Evolutionary conservation across 208 protist genomes (phyloP).

Genomic region (Crithidia acanthocephali): DNA sequence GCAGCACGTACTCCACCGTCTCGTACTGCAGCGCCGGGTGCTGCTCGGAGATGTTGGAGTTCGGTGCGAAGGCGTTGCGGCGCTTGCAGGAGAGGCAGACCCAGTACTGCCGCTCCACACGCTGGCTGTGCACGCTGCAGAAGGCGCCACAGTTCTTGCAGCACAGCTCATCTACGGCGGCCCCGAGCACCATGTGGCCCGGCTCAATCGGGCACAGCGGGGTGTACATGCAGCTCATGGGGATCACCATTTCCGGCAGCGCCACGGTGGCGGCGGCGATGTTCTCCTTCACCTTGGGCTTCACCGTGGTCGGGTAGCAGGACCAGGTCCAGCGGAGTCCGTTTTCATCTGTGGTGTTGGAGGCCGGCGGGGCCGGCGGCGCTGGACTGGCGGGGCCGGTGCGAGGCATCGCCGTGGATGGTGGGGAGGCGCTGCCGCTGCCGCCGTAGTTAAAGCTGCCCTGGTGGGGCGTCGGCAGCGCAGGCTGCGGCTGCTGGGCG

Average conservation of each 20-base stretch:
- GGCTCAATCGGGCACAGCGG: conserved; percentile 66
- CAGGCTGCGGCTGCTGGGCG: not conserved
- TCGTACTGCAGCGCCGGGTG: conserved; percentile 74
- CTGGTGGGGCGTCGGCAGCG: not conserved
- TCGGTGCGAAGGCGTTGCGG: conserved; percentile 55
- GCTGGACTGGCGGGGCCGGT: conserved; percentile 4
- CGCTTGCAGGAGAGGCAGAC: conserved; percentile 78
- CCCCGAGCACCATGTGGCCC: conserved; percentile 50
- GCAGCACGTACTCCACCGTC: conserved; percentile 88
- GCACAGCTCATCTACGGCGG: conserved; percentile 30
- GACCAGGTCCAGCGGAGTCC: conserved; percentile 91
- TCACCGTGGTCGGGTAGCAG: conserved; percentile 74
- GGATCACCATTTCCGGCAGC: conserved; percentile 83
- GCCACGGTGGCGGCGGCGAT: conserved; percentile 38
- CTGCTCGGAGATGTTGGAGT: conserved; percentile 42
- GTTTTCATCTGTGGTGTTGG: conserved; percentile 60
- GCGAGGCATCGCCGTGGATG: not conserved
- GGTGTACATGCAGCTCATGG: conserved; percentile 91
- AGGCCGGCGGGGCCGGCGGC: conserved; percentile 33
- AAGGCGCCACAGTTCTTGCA: conserved; percentile 81
- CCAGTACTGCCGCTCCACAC: conserved; percentile 78
- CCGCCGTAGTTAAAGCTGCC: not conserved
- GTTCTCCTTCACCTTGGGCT: conserved; percentile 41
- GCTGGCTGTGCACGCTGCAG: conserved; percentile 62
- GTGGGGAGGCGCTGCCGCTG: not conserved